phyloP scores from a whole-genome alignment of 148 eudicot genomes.

The Arctostaphylos glauca region DNA sequence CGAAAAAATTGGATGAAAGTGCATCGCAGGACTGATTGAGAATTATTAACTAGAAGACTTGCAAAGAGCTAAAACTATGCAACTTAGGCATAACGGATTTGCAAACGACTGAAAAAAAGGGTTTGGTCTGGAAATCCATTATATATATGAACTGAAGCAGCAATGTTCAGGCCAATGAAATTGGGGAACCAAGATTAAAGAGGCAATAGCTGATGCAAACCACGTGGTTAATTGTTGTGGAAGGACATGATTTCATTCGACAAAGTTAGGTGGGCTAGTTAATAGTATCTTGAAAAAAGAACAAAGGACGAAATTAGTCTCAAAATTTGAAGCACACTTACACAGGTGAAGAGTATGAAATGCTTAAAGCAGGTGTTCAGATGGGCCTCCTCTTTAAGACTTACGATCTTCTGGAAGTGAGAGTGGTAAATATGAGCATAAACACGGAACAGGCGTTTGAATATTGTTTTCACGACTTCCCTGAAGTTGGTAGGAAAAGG shows the following conservation, averaged over 20 bases:
- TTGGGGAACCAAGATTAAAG: not conserved
- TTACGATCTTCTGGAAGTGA: slow-evolving; percentile 98
- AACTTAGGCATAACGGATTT: not conserved
- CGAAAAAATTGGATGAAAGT: not conserved
- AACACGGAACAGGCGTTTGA: slow-evolving; percentile 92
- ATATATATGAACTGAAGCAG: too few relatives aligned
- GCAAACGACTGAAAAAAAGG: not conserved
- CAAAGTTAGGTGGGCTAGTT: not conserved
- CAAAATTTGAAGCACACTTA: slow-evolving; percentile 42
- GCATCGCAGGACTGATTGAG: not conserved
- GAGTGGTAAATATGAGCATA: slow-evolving; percentile 98
- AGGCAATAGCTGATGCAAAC: not conserved
- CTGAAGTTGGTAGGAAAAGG: slow-evolving; percentile 93
- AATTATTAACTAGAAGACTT: not conserved
- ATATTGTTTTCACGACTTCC: slow-evolving; percentile 93
- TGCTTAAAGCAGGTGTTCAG: slow-evolving; percentile 98
- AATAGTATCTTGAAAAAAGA: not conserved
- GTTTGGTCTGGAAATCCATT: not conserved
- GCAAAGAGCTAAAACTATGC: not conserved
- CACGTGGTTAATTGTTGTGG: not conserved
- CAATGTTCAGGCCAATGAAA: not conserved
- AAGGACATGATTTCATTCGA: not conserved
- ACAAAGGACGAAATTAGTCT: not conserved
- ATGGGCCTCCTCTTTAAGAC: slow-evolving; percentile 98
- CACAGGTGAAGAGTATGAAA: slow-evolving; percentile 87